These are phyloP conservation scores for Sporothrix variecibatus DNA, from an alignment of 2,329 filamentous ascomycete genomes.

Conservation along the genomic window DNA sequence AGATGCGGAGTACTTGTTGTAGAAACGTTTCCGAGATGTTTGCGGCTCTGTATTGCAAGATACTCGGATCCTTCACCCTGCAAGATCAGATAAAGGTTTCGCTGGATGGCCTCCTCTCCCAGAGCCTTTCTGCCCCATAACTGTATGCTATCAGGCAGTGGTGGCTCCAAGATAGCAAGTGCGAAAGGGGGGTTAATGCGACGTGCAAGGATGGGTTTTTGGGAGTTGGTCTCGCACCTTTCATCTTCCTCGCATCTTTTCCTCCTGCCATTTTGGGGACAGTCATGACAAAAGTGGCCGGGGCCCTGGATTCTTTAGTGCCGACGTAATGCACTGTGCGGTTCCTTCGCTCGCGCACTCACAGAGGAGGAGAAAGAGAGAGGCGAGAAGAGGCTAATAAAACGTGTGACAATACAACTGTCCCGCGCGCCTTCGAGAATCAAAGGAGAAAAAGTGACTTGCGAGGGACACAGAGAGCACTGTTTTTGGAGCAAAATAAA, in stretches of 20 bases:
- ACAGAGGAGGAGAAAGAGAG: no score
- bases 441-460: not conserved
- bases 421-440: not conserved
- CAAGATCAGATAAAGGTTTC: not conserved
- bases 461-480: not conserved
- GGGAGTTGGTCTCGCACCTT: no score
- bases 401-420: not conserved
- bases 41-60: not conserved
- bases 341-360: not conserved
- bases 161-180: not conserved
- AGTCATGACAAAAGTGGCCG: not conserved
- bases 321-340: not conserved
- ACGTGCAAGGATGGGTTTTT: not conserved
- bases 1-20: not conserved
- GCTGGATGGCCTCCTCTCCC: not conserved
- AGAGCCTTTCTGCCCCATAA: not conserved
- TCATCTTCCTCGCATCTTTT: not conserved
- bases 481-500: not conserved
- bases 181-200: not conserved
- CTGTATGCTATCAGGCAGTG: not conserved
- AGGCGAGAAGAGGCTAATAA: not conserved
- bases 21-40: not conserved
- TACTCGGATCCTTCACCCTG: not conserved
- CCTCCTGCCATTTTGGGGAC: conserved; percentile 6
- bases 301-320: not conserved